Evolutionary conservation across 2,329 filamentous ascomycete species (phyloP).

Genomic region (Talaromyces atroroseus): DNA sequence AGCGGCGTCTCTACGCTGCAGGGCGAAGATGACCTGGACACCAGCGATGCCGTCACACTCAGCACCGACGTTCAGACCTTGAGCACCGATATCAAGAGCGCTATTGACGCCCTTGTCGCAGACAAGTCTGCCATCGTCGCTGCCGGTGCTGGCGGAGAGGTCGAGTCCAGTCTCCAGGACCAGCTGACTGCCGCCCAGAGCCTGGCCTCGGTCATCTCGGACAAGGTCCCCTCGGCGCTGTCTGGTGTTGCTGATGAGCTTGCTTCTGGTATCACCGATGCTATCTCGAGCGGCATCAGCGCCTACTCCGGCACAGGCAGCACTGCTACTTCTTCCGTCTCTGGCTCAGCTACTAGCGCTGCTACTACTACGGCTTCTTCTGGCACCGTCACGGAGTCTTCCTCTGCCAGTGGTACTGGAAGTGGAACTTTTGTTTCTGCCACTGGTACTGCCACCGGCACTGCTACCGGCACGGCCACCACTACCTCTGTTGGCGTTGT

Average conservation of each 20-base stretch:
- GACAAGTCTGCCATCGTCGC: constrained; percentile 25
- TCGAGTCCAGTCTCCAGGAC: constrained; percentile 21
- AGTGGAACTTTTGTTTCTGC: constrained; percentile 11
- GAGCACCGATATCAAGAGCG: constrained; percentile 21
- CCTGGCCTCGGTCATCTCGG: constrained; percentile 24
- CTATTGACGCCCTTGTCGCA: constrained; percentile 20
- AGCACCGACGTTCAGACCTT: constrained; percentile 23
- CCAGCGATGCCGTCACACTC: constrained; percentile 24
- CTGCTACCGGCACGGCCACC: constrained; percentile 11
- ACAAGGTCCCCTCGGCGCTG: constrained; percentile 26
- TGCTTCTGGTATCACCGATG: constrained; percentile 25
- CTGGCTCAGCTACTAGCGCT: constrained; percentile 8
- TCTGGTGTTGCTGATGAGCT: constrained; percentile 21
- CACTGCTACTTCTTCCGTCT: constrained; percentile 1
- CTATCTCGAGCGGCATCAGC: constrained; percentile 28
- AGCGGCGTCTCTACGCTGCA: constrained; percentile 22
- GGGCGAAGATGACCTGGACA: constrained; percentile 18
- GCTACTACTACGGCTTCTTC: constrained; percentile 1
- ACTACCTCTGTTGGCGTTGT: constrained; percentile 11
- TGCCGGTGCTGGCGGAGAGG: constrained; percentile 19
- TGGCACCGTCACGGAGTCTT: neutral
- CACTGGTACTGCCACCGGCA: neutral
- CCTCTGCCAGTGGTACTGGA: neutral
- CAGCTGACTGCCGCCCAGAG: constrained; percentile 23
- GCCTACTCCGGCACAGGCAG: neutral